Base-by-base conservation (phyloP, 306 rosid genomes). In the Malus sylvestris region DNA sequence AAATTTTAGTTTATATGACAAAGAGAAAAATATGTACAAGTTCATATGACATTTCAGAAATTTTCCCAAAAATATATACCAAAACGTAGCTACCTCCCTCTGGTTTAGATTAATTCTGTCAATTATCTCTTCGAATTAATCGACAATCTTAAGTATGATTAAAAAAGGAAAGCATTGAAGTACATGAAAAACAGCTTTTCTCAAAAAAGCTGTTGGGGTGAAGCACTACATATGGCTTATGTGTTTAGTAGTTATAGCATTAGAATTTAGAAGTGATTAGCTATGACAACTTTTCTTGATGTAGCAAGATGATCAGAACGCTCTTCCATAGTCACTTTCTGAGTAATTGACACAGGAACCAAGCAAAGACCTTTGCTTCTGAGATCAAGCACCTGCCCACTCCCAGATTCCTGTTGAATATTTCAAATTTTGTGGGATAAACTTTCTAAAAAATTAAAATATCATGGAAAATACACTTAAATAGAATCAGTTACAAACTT, bases 351-450 rank as follows among this genome's bases (percentile, higher is more conserved):
- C 10, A 80, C 63, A 15, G 91, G 88, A 71, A 80, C 87, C 79
- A 84, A 68, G 49, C 91, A 87, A 30, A 87, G 81, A 35, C 87
- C 91, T 68, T 51, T 81, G 75, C 88, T 87, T 75, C 82, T 63
- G 35, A 87, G 77, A 44, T 75, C 86, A 23, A 67, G 59, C 60
- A 2, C 72, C 44, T 61, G 68, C 33, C 69, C 57, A 67, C 71
- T 71, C 72, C 80, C 79, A 61, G 14, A 55, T 68, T 71, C 83
- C 88, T 87, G 79, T 38, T 20, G n/a, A 55, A 9, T 68, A 15
- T 27, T 23, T 70, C 60, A 46, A 29, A 62, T 53, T 53, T 63
- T 15, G 42, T 73, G 70, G 60, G 57, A 18, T 35, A 42, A 27
- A 2, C 23, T 29, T 6, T 3, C 5, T 9, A 32, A 32, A 46